A percentile compares a stretch with the other conserved stretches of the same genome.
These are phyloP conservation scores for Cryphonectria japonica DNA, from an alignment of 2,329 filamentous ascomycete genomes.

Conservation along the genomic window DNA sequence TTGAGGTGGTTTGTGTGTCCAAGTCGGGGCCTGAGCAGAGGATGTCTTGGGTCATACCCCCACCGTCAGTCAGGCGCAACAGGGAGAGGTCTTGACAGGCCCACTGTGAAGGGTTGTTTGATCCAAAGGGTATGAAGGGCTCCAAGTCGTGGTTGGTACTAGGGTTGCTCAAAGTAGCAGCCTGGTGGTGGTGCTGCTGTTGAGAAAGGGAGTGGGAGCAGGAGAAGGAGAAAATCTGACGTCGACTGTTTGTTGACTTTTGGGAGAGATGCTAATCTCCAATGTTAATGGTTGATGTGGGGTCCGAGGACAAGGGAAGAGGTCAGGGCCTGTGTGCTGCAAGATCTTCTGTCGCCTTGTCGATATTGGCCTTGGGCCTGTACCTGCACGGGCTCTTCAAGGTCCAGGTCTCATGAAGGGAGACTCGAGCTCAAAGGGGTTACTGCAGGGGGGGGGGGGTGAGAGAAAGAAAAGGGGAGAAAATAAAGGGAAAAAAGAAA, in stretches of 20 bases:
- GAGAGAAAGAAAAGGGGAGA: neutral
- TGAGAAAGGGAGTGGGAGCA: neutral
- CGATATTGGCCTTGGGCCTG: neutral
- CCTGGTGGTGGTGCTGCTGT: neutral
- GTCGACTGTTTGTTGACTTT: constrained; percentile 23
- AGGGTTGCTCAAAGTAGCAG: neutral
- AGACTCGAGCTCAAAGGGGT: neutral
- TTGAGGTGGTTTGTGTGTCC: neutral
- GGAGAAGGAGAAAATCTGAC: constrained; percentile 15
- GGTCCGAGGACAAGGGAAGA: constrained; percentile 8
- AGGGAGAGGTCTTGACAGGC: neutral
- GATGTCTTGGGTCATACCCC: constrained; percentile 12
- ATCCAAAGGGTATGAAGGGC: neutral
- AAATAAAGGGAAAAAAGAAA: neutral
- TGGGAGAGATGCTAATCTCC: constrained; percentile 9
- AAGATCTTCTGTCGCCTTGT: constrained; percentile 4
- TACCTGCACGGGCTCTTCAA: constrained; percentile 4
- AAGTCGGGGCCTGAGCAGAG: neutral
- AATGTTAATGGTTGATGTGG: constrained; percentile 13
- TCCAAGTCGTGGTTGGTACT: neutral
- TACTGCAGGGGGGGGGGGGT: neutral
- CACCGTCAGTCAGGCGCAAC: constrained; percentile 11
- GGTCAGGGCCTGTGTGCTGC: constrained; percentile 5
- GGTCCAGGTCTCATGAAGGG: neutral
- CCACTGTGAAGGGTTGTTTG: neutral